Evolutionary conservation across 805 yeast genomes (phyloP), one percentile per base, ranked within the genome.

Genomic region (Suhomyces prunicola): DNA sequence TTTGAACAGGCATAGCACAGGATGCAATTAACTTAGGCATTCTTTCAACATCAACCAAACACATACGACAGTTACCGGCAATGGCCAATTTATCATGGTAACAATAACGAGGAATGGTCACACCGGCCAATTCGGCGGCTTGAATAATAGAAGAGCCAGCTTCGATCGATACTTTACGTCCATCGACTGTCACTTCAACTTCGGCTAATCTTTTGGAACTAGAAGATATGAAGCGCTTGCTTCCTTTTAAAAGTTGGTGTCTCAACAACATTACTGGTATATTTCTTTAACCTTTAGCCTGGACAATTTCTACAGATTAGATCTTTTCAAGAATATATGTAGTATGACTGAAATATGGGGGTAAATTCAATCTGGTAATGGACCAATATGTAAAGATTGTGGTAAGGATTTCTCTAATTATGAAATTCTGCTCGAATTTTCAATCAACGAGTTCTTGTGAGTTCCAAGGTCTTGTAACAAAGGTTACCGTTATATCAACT

Each of bases 31-130:
- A 83, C 71, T 89, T 89, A 52, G 96, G 96, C 63, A 93, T 90
- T 68, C 87, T 83, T 73, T 90, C 96, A 52, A 90, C 87, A 65
- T 89, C 96, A 47, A 89, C 96, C 29, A 89, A 81, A 69, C 96
- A 89, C 96, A 89, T 89, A 72, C 96, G 86, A 72, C 96, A 89
- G 76, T 89, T 90, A 67, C 96, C 96, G 10, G 96, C 96, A 66
- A 89, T 82, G 35, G 96, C 92, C 59, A 90, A 80, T 71, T 89
- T 88, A 65, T 90, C 96, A 72, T 90, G 96, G 79, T 87, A 90
- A 74, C 96, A 90, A 77, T 90, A 90, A 60, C 96, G 82, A 42
- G 96, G 96, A 49, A 90, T 86, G 54, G 86, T 79, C 44, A 88
- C 92, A 52, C 96, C 96, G 41, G 96, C 96, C 72, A 86, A 85